Evolutionary conservation across 345 rosid species (phyloP).

Genomic region (Melastoma malabathricum): DNA sequence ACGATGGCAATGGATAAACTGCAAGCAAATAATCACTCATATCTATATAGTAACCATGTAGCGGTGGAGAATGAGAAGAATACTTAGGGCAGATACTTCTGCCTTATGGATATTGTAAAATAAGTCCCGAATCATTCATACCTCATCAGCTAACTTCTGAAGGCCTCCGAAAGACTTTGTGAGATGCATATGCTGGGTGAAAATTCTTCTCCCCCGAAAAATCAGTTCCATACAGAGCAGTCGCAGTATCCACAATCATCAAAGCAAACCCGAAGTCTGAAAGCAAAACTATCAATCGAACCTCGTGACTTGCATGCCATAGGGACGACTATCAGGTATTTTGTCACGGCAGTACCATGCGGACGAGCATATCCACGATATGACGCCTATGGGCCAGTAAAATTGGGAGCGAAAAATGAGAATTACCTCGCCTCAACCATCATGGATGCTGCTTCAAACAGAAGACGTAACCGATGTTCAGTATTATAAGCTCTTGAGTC

Average conservation of each 20-base stretch:
- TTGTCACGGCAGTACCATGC: no score
- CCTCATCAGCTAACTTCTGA: slow-evolving; percentile 97
- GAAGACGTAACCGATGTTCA: slow-evolving; percentile 90
- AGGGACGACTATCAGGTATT: no score
- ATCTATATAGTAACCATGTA: no score
- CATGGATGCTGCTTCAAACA: slow-evolving; percentile 99
- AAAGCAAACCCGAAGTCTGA: slow-evolving; percentile 59
- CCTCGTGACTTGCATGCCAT: no score
- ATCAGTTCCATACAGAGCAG: slow-evolving; percentile 90
- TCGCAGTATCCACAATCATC: slow-evolving; percentile 91
- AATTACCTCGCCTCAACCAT: slow-evolving; percentile 91
- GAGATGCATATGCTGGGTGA: slow-evolving; percentile 98
- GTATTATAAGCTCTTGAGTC: slow-evolving; percentile 95
- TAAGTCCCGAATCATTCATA: slow-evolving; percentile 3
- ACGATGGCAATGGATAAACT: slow-evolving; percentile 97
- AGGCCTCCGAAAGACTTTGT: slow-evolving; percentile 92
- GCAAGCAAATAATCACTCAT: slow-evolving; percentile 2
- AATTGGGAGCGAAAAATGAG: neutral
- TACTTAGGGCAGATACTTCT: no score
- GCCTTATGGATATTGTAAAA: neutral
- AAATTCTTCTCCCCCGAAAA: slow-evolving; percentile 93
- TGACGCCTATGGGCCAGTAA: no score
- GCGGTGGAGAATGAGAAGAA: no score
- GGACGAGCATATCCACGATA: no score
- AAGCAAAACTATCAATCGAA: neutral